Evolutionary conservation across 257 asterid species (phyloP).

Genomic region (Solanum phureja): DNA sequence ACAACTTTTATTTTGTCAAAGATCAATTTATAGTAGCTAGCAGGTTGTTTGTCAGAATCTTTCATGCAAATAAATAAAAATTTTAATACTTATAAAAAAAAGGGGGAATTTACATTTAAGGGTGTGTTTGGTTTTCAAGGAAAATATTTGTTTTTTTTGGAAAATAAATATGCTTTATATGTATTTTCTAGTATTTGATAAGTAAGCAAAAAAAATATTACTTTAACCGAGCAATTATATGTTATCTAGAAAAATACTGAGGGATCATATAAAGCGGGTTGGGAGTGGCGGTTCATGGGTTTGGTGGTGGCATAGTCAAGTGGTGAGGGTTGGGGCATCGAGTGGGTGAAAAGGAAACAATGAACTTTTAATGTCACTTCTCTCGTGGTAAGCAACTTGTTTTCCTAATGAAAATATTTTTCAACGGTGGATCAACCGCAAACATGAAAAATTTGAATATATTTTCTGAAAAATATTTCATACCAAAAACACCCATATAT

Average conservation of each 20-base stretch:
- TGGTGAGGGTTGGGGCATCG: background rate
- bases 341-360: background rate
- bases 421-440: background rate
- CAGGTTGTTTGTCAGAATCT: background rate
- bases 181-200: too few relatives aligned
- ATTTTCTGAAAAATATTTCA: background rate
- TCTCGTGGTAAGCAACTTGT: background rate
- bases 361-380: background rate
- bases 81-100: background rate
- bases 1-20: background rate
- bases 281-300: too few relatives aligned
- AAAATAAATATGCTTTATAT: too few relatives aligned
- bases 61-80: background rate
- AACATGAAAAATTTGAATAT: background rate
- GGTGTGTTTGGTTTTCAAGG: too few relatives aligned
- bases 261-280: accelerated
- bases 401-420: background rate
- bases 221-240: background rate
- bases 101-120: too few relatives aligned
- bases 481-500: background rate
- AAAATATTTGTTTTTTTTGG: too few relatives aligned
- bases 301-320: background rate
- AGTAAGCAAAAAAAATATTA: background rate
- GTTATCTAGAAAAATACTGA: background rate
- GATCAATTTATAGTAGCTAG: too few relatives aligned